Evolutionary conservation across 139 green algal genomes (phyloP), one percentile per base, ranked within the genome.

Genomic region (Axilococcus clingmanii): DNA sequence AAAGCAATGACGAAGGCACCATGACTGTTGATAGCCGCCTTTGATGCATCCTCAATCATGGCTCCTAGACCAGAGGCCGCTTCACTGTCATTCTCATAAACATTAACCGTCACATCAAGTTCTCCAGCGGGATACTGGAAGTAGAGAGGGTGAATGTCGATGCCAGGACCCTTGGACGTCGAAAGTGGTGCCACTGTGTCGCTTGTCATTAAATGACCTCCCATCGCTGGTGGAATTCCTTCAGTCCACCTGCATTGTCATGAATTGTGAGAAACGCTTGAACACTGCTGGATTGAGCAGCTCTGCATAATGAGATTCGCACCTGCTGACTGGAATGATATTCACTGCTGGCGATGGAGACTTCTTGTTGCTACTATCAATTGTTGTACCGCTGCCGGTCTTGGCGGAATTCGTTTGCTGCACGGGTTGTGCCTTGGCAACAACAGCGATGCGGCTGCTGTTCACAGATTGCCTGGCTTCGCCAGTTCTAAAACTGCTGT

Each of bases 201-300:
- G 25, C 68, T 84, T 4, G 74, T 57, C 86, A 95, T 93, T 2
- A 87, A 70, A 58, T 95, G 86, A 22, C 78, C 83, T 20, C 86
- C 86, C 85, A 94, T 93, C 22, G 89, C 85, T 7, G 85, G 70
- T 7, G 86, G 86, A 20, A 95, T 75, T 16, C 86, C 86, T 20
- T 77, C 69, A 1, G 57, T 20, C 82, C 85, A 91, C 38, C 63
- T 67, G 36, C 27, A 31, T 24, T n/a, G n/a, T n/a, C n/a, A n/a
- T n/a, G n/a, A n/a, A n/a, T n/a, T n/a, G n/a, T n/a, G n/a, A n/a
- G n/a, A n/a, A n/a, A n/a, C n/a, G n/a, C n/a, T n/a, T n/a, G n/a
- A n/a, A n/a, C n/a, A n/a, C n/a, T n/a, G n/a, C n/a, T n/a, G n/a
- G n/a, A n/a, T n/a, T n/a, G n/a, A n/a, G n/a, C n/a, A n/a, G n/a